phyloP scores from a whole-genome alignment of 805 yeast genomes.

The Saccharomycopsis javanensis region DNA sequence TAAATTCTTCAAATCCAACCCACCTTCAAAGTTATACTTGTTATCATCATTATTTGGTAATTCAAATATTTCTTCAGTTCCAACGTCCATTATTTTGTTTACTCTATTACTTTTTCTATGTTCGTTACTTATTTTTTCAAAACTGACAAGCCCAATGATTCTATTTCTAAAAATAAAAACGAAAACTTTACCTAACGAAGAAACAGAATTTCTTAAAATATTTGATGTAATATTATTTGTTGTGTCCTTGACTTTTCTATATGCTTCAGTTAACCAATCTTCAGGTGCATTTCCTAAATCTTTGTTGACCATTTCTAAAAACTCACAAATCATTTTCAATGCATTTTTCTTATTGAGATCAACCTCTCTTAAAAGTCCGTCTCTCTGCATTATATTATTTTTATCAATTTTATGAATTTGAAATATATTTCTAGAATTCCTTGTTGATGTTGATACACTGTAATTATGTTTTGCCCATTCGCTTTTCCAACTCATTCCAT shows the following conservation, averaged over 20 bases:
- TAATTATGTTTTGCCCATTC: slow-evolving; percentile 26
- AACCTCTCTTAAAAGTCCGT: slow-evolving; percentile 30
- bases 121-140: slow-evolving; percentile 22
- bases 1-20: slow-evolving; percentile 1
- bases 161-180: slow-evolving; percentile 36
- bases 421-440: slow-evolving; percentile 11
- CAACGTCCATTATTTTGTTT: slow-evolving; percentile 12
- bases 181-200: slow-evolving; percentile 36
- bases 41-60: neutral
- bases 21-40: neutral
- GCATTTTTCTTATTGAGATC: slow-evolving; percentile 27
- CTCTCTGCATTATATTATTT: neutral
- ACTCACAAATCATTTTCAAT: slow-evolving; percentile 28
- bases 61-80: slow-evolving; percentile 9
- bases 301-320: slow-evolving; percentile 45
- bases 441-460: neutral
- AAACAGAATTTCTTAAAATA: slow-evolving; percentile 13
- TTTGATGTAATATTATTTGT: slow-evolving; percentile 6
- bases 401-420: slow-evolving; percentile 2
- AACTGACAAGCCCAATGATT: slow-evolving; percentile 47
- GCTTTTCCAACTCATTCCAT: slow-evolving; percentile 41
- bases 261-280: slow-evolving; percentile 27
- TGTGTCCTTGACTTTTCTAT: neutral
- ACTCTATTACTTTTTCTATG: neutral
- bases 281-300: slow-evolving; percentile 48